phyloP scores from a whole-genome alignment of 2,329 filamentous ascomycete species.

The Penicillium sp. region DNA sequence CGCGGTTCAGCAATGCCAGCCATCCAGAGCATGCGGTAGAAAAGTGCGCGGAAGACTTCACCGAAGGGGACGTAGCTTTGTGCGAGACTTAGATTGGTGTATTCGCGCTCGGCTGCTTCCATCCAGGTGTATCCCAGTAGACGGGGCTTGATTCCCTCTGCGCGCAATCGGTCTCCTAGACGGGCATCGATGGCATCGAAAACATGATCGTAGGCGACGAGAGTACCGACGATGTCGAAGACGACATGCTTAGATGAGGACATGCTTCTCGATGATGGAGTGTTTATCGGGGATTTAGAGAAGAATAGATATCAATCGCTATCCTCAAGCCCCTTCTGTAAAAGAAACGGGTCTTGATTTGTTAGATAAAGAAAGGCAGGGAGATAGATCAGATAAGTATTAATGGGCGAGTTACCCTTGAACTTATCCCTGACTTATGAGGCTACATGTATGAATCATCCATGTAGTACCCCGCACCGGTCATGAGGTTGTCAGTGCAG shows the following conservation, averaged over 20 bases:
- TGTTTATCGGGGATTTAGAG: not conserved
- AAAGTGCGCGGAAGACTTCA: slow-evolving; percentile 39
- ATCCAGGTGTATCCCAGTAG: slow-evolving; percentile 45
- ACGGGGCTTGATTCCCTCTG: slow-evolving; percentile 34
- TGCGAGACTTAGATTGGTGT: slow-evolving; percentile 45
- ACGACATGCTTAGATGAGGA: slow-evolving; percentile 26
- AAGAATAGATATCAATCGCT: not conserved
- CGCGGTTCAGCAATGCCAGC: slow-evolving; percentile 41
- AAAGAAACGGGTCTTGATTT: not conserved
- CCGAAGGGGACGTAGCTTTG: slow-evolving; percentile 40
- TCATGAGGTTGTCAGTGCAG: not conserved
- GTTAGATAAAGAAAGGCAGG: not conserved
- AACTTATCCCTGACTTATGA: not conserved
- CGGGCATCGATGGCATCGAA: slow-evolving; percentile 37
- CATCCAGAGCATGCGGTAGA: slow-evolving; percentile 45
- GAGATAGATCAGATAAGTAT: not conserved
- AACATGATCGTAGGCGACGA: slow-evolving; percentile 42
- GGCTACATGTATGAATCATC: not conserved
- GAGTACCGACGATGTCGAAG: slow-evolving; percentile 40
- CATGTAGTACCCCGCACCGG: slow-evolving; percentile 5
- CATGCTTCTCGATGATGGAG: not conserved
- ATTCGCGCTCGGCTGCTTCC: slow-evolving; percentile 45
- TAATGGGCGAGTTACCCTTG: not conserved
- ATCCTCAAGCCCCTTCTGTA: not conserved
- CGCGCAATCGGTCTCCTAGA: slow-evolving; percentile 38